Base-by-base conservation (phyloP, 148 eudicot genomes). In the Vaccinium corymbosum region DNA sequence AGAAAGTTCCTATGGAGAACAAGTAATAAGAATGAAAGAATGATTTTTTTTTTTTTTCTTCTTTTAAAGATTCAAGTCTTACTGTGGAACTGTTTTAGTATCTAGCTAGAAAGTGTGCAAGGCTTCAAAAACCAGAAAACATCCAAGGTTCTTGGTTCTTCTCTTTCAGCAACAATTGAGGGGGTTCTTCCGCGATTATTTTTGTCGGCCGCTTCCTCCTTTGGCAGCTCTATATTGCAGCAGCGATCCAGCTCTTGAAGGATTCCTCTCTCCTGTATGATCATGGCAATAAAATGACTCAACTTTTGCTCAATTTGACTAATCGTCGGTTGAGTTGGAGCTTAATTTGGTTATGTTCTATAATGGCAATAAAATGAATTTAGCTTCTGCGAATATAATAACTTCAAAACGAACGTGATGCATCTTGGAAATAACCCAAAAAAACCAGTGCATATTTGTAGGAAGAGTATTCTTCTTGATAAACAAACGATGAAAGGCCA, bases 111-210 rank as follows among this genome's bases (percentile, higher is more conserved):
- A 83, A 94, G 92, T 13, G 94, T 92, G 94, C 99, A 96, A 79
- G 99, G 99, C 90, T 96, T 94, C 59, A 96, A 82, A 87, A 96
- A 91, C 99, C 99, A 96, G 80, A 96, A 92, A 73, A 94, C 94
- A 88, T 96, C 99, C 85, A 94, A 85, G 66, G 90, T 74, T 82
- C 85, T 86, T 84, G 93, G 89, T 82, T 92, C 95, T 84, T 84
- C 95, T 84, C 84, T 90, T 80, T 92, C 89, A 32, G 84, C 89
- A 56, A 76, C 64, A 55, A 84, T 35, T 53, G 93, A 82, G 83
- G 89, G 88, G 80, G 29, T 80, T 84, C 50, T 85, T 32, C 55
- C 46, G 11, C 80, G 12, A 25, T 48, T 1, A 46, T 29, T 81
- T 66, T 76, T 86, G 50, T 83, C 87, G 0, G 10, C 86, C 0